Base-by-base conservation (phyloP, 148 eudicot species). In the Nyssa sinensis region DNA sequence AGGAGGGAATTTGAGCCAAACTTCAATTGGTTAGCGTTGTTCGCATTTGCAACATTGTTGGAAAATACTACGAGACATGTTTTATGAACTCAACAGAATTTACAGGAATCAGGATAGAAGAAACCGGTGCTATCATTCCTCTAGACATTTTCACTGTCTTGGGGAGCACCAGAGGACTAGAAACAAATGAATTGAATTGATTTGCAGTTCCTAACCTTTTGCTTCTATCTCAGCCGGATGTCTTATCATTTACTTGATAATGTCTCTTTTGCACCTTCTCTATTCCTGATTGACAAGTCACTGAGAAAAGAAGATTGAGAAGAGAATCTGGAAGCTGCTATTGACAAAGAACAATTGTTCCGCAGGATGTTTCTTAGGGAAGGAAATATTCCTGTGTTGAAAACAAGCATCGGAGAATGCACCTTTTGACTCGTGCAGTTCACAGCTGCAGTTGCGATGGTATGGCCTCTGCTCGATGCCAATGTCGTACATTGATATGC, bases 381-480 rank as follows among this genome's bases (percentile, higher is more conserved):
- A 73, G 33, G 68, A 49, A 14, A 72, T 30, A 61, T 41, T 67
- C 53, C 49, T 14, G 31, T 49, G 62, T 3, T 57, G 59, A 25
- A 34, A 25, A 47, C 73, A 60, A 1, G 10, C 11, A 0, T 25
- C 49, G 0, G 62, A 30, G 61, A 23, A 31, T 31, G 25, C 72
- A 44, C 32, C 63, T 71, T 64, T 64, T 39, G 66, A 71, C 34
- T 31, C 57, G 76, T 78, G 77, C 51, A 78, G 30, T 10, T 70
- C 65, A 32, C 81, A 78, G 62, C 76, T 47, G 62, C 81, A 78
- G 63, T 72, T 57, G 33, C 76, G 72, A 57, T 73, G 81, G 69
- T 73, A 78, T 16, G 81, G 81, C 68, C 81, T 72, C 60, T 73
- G 17, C 59, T 78, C 81, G 17, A 72, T 66, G 27, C 61, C 49